Evolutionary conservation across 805 yeast species (phyloP).

Genomic region (Nakazawaea holstii): DNA sequence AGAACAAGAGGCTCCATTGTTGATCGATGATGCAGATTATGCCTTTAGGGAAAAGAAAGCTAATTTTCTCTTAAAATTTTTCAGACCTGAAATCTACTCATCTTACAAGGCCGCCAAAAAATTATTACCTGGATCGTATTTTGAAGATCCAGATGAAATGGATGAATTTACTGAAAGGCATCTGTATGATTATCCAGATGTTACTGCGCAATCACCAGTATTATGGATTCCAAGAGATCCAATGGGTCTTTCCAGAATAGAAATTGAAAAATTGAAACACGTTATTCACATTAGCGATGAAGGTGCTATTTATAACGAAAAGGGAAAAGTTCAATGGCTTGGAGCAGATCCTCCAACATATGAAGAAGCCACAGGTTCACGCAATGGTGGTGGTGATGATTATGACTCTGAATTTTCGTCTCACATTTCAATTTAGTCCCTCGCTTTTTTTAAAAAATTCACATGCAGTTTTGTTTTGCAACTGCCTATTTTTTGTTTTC

Average conservation of each 20-base stretch:
- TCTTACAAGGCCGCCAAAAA: slow-evolving; percentile 42
- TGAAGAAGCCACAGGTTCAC: slow-evolving; percentile 1
- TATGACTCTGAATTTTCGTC: neutral
- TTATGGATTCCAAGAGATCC: slow-evolving; percentile 93
- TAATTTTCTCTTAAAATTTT: slow-evolving; percentile 39
- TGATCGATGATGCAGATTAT: slow-evolving; percentile 63
- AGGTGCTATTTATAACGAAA: slow-evolving; percentile 52
- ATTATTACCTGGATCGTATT: slow-evolving; percentile 56
- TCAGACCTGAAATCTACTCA: slow-evolving; percentile 50
- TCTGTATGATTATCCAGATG: slow-evolving; percentile 77
- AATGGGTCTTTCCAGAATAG: slow-evolving; percentile 66
- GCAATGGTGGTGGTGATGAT: neutral
- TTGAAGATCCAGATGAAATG: slow-evolving; percentile 37
- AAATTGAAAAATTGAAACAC: slow-evolving; percentile 50
- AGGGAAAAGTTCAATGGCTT: slow-evolving; percentile 41
- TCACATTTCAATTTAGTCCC: neutral
- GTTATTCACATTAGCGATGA: slow-evolving; percentile 63
- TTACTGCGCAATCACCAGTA: slow-evolving; percentile 61
- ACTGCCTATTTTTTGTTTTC: too few species aligned
- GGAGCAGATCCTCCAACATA: slow-evolving; percentile 45
- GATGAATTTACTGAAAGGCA: slow-evolving; percentile 42
- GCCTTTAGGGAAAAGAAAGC: slow-evolving; percentile 10
- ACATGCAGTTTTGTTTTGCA: too few species aligned
- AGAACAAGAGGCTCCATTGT: slow-evolving; percentile 42
- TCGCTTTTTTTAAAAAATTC: neutral